Conservation (phyloP, 257 asterid genomes). For the Sherardia arvensis region DNA sequence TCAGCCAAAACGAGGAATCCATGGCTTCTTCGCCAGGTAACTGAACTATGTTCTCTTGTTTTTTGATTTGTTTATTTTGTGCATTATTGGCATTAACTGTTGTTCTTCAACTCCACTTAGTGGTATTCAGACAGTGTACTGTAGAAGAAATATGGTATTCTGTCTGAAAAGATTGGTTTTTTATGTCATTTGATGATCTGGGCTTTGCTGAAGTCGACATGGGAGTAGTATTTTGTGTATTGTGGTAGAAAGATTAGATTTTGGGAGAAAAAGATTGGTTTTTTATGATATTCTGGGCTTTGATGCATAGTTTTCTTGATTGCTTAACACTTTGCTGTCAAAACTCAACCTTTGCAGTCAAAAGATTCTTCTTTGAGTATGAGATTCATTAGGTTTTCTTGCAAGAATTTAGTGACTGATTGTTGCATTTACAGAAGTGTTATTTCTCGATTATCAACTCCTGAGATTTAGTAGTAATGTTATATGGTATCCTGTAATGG, state of each 20-base stretch:
- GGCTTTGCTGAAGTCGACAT: no score
- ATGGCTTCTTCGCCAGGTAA: slow-evolving; percentile 1
- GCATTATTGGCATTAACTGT: background rate
- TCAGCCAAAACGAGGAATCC: background rate
- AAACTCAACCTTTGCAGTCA: background rate
- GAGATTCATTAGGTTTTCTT: background rate
- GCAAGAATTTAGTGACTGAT: background rate
- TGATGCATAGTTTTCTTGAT: background rate
- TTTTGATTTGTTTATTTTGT: background rate
- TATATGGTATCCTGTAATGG: background rate
- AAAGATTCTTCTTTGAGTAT: background rate
- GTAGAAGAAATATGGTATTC: background rate
- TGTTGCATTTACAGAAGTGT: background rate
- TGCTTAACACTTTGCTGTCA: background rate
- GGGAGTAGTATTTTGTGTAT: no score
- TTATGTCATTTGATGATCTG: background rate
- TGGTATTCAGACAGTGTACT: background rate
- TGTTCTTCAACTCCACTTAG: background rate
- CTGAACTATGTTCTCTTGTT: background rate
- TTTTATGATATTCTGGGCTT: no score
- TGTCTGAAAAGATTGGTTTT: background rate
- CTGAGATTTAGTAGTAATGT: no score
- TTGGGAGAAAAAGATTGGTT: no score
- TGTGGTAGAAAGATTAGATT: no score
- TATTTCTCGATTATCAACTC: background rate